Percentiles rank a stretch among this genome's conserved stretches.
Conservation (phyloP, 2,329 filamentous ascomycete genomes). For the Cryphonectria naterciae region DNA sequence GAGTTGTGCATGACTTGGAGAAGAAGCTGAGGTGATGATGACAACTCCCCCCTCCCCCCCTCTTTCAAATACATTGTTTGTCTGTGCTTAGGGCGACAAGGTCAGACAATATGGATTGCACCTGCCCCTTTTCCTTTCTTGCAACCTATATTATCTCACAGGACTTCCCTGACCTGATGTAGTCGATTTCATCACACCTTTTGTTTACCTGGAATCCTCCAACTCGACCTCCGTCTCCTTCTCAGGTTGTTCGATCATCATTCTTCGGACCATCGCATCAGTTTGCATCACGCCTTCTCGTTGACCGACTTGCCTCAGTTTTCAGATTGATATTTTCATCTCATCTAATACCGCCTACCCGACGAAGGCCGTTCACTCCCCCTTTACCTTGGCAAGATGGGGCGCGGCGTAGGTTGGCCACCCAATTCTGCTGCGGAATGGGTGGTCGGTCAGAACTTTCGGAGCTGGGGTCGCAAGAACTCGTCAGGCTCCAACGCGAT, state of each 20-base stretch:
- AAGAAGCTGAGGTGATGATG: background rate
- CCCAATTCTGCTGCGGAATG: constrained; percentile 46
- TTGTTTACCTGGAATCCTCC: background rate
- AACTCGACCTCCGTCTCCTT: background rate
- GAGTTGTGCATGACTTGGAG: background rate
- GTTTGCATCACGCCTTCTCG: background rate
- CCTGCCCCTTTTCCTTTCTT: background rate
- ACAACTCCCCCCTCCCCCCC: no score
- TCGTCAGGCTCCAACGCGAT: constrained; percentile 34
- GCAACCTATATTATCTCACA: background rate
- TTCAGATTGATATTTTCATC: background rate
- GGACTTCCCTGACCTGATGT: background rate
- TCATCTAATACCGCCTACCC: background rate
- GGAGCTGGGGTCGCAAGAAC: constrained; percentile 15
- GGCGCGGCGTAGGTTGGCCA: constrained; percentile 33
- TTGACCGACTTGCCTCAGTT: background rate
- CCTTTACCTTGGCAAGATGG: constrained; percentile 13
- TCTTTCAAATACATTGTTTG: background rate
- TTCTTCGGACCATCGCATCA: background rate
- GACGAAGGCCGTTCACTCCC: background rate
- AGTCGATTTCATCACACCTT: background rate
- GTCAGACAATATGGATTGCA: background rate
- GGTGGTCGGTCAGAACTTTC: constrained; percentile 45
- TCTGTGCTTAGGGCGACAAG: background rate
- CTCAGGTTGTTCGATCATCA: background rate